Conservation (phyloP, 192 early-diverging fungal genomes). For the Spizellomyces punctatus region DNA sequence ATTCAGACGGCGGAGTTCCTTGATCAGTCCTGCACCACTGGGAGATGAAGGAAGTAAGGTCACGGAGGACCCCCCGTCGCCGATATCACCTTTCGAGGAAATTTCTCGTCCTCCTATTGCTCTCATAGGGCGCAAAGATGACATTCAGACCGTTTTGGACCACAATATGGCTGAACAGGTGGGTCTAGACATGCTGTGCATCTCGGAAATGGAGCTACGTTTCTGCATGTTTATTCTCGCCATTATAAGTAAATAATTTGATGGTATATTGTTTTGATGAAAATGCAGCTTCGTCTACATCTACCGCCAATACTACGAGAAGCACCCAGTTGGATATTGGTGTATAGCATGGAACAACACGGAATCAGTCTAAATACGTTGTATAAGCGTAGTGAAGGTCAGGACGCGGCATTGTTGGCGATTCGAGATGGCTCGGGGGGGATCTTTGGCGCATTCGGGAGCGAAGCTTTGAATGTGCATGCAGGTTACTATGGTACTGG, state of each 20-base stretch:
- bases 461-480: constrained; percentile 35
- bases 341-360: constrained; percentile 93
- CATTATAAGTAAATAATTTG: neutral
- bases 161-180: constrained; percentile 10
- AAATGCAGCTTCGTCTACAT: constrained; percentile 67
- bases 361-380: constrained; percentile 88
- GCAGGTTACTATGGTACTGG: constrained; percentile 53
- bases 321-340: constrained; percentile 73
- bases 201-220: neutral
- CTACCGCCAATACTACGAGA: constrained; percentile 80
- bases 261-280: neutral
- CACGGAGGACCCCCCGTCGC: too few relatives aligned
- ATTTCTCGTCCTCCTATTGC: neutral
- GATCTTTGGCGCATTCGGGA: constrained; percentile 53
- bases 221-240: neutral
- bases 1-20: neutral
- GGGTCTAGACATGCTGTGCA: neutral
- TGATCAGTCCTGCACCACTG: neutral
- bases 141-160: constrained; percentile 7
- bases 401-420: constrained; percentile 35
- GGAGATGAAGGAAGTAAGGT: too few relatives aligned
- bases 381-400: constrained; percentile 41
- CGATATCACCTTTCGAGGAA: constrained; percentile 16
- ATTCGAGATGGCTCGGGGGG: constrained; percentile 37
- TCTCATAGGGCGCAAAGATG: neutral